Percentiles rank a stretch among this genome's conserved stretches.
phyloP scores from a whole-genome alignment of 352 stramenopile genomes.

The Globisporangium uncinulatum region DNA sequence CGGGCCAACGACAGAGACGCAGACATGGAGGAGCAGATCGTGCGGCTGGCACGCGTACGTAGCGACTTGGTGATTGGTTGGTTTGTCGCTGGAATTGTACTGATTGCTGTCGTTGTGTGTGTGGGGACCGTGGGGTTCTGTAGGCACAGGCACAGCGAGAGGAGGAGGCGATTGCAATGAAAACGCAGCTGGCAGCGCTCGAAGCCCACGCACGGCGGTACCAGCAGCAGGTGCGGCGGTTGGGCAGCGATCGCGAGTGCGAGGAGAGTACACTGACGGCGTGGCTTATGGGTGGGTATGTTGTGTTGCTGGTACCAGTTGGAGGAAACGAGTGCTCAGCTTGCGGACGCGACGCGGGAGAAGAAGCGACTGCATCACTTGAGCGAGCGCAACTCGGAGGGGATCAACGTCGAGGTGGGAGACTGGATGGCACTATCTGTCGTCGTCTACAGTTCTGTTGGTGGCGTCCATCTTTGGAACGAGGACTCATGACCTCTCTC shows the following conservation, averaged over 20 bases:
- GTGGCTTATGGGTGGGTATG: neutral
- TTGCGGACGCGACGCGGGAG: conserved; percentile 49
- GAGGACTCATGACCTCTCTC: neutral
- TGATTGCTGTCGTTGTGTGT: too few relatives aligned
- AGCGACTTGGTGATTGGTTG: neutral
- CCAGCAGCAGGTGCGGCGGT: conserved; percentile 46
- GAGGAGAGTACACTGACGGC: too few relatives aligned
- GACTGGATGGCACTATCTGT: conserved; percentile 10
- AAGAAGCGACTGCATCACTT: conserved; percentile 54
- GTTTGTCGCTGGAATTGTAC: too few relatives aligned
- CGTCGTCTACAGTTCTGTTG: too few relatives aligned
- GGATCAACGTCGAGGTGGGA: conserved; percentile 47
- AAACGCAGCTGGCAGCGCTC: conserved; percentile 37
- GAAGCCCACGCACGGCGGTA: conserved; percentile 34
- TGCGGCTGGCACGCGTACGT: conserved; percentile 23
- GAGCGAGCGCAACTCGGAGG: conserved; percentile 26
- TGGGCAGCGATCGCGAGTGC: too few relatives aligned
- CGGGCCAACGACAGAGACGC: conserved; percentile 3
- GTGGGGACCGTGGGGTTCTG: neutral
- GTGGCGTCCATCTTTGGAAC: too few relatives aligned
- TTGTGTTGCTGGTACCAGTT: conserved; percentile 27
- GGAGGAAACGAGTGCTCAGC: conserved; percentile 41
- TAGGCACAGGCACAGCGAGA: neutral
- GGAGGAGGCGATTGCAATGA: conserved; percentile 34
- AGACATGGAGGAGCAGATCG: conserved; percentile 17